Percentiles rank a stretch among this genome's conserved stretches.
Evolutionary conservation across 176 grass and related monocot species (phyloP).

Genomic region (Carex cristatella): DNA sequence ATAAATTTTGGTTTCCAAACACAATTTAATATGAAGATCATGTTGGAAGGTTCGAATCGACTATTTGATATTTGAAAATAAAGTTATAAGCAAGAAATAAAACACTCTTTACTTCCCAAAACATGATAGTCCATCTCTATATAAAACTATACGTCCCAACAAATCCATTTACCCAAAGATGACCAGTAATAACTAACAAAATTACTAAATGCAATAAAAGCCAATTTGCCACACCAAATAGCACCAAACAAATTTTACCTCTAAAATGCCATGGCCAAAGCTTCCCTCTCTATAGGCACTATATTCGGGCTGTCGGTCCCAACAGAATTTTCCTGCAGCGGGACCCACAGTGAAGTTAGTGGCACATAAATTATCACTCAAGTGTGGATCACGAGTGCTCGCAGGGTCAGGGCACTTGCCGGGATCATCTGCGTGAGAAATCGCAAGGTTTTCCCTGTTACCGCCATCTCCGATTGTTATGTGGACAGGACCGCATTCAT

Average conservation of each 20-base stretch:
- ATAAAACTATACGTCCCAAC: neutral
- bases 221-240: neutral
- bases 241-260: conserved; percentile 22
- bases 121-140: too few relatives aligned
- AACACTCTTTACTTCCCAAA: too few relatives aligned
- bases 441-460: conserved; percentile 76
- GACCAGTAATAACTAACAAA: neutral
- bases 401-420: conserved; percentile 48
- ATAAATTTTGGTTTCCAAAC: too few relatives aligned
- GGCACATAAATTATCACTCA: conserved; percentile 49
- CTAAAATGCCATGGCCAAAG: conserved; percentile 82
- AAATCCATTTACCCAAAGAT: neutral
- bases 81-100: too few relatives aligned
- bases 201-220: neutral
- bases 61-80: too few relatives aligned
- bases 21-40: too few relatives aligned
- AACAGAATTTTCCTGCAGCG: conserved; percentile 66
- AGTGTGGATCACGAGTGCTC: conserved; percentile 32
- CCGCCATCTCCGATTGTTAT: conserved; percentile 64
- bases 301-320: conserved; percentile 71
- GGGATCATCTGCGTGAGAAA: conserved; percentile 53
- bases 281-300: conserved; percentile 70
- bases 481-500: conserved; percentile 60
- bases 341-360: conserved; percentile 66
- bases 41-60: too few relatives aligned